Evolutionary conservation across 495 filamentous ascomycete species (phyloP).

Genomic region (Aspergillus avenaceus): DNA sequence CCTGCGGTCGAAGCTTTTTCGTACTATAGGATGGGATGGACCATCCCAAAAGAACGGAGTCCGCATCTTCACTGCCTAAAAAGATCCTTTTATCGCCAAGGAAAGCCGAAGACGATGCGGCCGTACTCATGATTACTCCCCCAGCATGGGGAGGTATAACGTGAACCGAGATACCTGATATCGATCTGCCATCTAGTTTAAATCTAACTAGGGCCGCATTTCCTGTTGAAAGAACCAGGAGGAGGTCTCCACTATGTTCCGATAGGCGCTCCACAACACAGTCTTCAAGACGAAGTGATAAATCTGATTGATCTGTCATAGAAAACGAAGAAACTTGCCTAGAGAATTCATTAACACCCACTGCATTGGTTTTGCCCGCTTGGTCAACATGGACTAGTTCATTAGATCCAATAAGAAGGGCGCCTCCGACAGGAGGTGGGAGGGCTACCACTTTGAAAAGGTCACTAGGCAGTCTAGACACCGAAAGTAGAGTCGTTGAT

Average conservation of each 20-base stretch:
- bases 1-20: slow-evolving; percentile 42
- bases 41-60: slow-evolving; percentile 81
- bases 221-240: slow-evolving; percentile 79
- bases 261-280: slow-evolving; percentile 73
- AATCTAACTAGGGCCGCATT: slow-evolving; percentile 74
- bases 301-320: slow-evolving; percentile 78
- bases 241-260: slow-evolving; percentile 69
- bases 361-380: slow-evolving; percentile 85
- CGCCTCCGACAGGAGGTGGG: slow-evolving; percentile 80
- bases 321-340: slow-evolving; percentile 72
- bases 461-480: slow-evolving; percentile 82
- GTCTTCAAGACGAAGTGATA: slow-evolving; percentile 77
- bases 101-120: slow-evolving; percentile 63
- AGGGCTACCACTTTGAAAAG: slow-evolving; percentile 80
- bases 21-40: slow-evolving; percentile 49
- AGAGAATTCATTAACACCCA: slow-evolving; percentile 90
- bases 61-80: slow-evolving; percentile 77
- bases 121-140: slow-evolving; percentile 54
- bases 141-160: slow-evolving; percentile 56
- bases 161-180: slow-evolving; percentile 75
- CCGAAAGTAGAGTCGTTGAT: slow-evolving; percentile 87
- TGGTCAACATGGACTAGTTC: slow-evolving; percentile 95
- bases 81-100: slow-evolving; percentile 73
- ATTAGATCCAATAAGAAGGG: slow-evolving; percentile 80
- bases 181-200: slow-evolving; percentile 84